Evolutionary conservation across 2,329 filamentous ascomycete species (phyloP), one percentile per base, ranked within the genome.

Genomic region (Ambrosiella xylebori): DNA sequence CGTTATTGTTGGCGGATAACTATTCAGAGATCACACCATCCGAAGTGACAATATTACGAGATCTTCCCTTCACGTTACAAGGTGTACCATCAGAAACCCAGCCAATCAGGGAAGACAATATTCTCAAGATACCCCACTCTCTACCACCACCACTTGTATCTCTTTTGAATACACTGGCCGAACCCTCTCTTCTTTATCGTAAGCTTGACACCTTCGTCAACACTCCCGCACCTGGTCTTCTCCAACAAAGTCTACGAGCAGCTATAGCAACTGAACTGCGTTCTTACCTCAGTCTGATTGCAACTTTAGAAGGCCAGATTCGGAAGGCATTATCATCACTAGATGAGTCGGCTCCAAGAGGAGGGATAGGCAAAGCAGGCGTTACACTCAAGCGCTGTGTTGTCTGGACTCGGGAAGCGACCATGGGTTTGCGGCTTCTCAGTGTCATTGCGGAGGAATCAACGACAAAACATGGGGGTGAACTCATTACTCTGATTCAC

Each of bases 371-470:
- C 5, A 93, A 90, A 65, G 84, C 87, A 0, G 89, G 90, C 1
- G 91, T 98, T 12, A 98, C 93, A 0, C 73, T 98, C 55, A 97
- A 97, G 69, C 78, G 93, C 67, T 97, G 91, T 65, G 86, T 98
- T 2, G 86, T 98, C 27, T 98, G 94, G 94, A 97, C 90, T 7
- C 81, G 91, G 64, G 94, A 98, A 69, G 88, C 93, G 6, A 98
- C 93, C 0, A 94, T 97, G 84, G 93, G 90, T 0, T 71, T 98
- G 64, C 82, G 93, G 13, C 74, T 98, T 58, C 90, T 98, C 86
- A 94, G 88, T 65, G 70, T 95, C 59, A 95, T 98, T 65, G 88
- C 94, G 0, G 90, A 97, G 66, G 87, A 95, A 67, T 88, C 91
- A 1, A 85, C 84, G 64, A 85, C 80, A 71, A 78, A 76, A 68